Evolutionary conservation across 306 rosid genomes (phyloP).

Genomic region (Clitoria ternatea): DNA sequence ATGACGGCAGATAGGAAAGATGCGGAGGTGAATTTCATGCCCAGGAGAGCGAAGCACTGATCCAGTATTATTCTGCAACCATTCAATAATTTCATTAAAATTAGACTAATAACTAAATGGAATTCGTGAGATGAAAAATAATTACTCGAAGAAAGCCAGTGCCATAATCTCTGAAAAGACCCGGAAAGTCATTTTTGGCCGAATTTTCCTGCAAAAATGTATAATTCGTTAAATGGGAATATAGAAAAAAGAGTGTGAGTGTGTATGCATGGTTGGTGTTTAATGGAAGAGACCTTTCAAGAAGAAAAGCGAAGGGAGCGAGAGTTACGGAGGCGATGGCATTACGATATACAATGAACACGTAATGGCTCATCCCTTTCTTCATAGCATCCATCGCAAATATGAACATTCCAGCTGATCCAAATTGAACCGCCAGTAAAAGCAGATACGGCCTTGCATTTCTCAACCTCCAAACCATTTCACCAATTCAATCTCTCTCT

Average conservation of each 20-base stretch:
- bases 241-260: too few species aligned
- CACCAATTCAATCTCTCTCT: not conserved
- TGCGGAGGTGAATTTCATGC: conserved; percentile 39
- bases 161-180: conserved; percentile 58
- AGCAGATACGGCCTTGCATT: conserved; percentile 62
- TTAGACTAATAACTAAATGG: not conserved
- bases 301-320: conserved; percentile 35
- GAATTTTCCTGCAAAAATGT: conserved; percentile 54
- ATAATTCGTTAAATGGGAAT: too few species aligned
- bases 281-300: conserved; percentile 30
- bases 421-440: conserved; percentile 65
- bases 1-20: conserved; percentile 41
- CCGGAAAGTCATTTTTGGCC: conserved; percentile 68
- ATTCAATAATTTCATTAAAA: not conserved
- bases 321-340: conserved; percentile 34
- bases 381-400: conserved; percentile 49
- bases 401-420: conserved; percentile 72
- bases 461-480: conserved; percentile 22
- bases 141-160: conserved; percentile 83
- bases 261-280: not conserved
- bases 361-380: conserved; percentile 55
- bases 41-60: conserved; percentile 38
- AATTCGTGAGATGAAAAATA: not conserved
- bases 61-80: conserved; percentile 40
- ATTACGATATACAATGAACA: conserved; percentile 45